A percentile compares a stretch with the other conserved stretches of the same genome.
Evolutionary conservation across 345 rosid species (phyloP).

Genomic region (Ceriops zippeliana): DNA sequence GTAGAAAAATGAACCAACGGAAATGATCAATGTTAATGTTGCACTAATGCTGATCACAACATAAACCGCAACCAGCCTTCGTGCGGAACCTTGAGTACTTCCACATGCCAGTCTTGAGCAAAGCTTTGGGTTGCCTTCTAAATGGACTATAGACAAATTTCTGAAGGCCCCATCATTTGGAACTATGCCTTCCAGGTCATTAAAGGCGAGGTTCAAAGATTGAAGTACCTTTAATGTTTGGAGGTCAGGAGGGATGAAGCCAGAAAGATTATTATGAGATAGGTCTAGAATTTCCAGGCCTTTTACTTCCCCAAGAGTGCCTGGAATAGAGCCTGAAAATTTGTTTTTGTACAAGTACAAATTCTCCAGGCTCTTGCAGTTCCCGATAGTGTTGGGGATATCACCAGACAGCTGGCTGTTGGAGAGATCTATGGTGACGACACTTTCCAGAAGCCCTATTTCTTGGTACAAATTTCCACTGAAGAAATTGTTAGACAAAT

Average conservation of each 20-base stretch:
- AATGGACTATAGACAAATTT: slow-evolving; percentile 24
- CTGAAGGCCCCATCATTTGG: slow-evolving; percentile 33
- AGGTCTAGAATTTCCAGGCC: slow-evolving; percentile 44
- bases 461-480: slow-evolving; percentile 37
- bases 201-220: slow-evolving; percentile 47
- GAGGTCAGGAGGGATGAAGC: slow-evolving; percentile 38
- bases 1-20: slow-evolving; percentile 13
- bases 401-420: slow-evolving; percentile 37
- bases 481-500: slow-evolving; percentile 41
- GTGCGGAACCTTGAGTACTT: slow-evolving; percentile 4
- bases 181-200: slow-evolving; percentile 40
- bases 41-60: slow-evolving; percentile 16
- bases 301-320: slow-evolving; percentile 28
- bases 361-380: slow-evolving; percentile 47
- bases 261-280: slow-evolving; percentile 45
- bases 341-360: slow-evolving; percentile 37
- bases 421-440: slow-evolving; percentile 44
- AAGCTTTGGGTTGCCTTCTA: slow-evolving; percentile 29
- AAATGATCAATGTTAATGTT: slow-evolving; percentile 13
- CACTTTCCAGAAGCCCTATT: slow-evolving; percentile 27
- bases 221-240: slow-evolving; percentile 32
- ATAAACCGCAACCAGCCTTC: slow-evolving; percentile 16
- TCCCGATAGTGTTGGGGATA: slow-evolving; percentile 36
- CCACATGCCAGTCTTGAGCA: slow-evolving; percentile 19
- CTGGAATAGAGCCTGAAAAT: slow-evolving; percentile 40